Evolutionary conservation across 2,329 filamentous ascomycete genomes (phyloP).

Genomic region (Calonectria multiphialidica): DNA sequence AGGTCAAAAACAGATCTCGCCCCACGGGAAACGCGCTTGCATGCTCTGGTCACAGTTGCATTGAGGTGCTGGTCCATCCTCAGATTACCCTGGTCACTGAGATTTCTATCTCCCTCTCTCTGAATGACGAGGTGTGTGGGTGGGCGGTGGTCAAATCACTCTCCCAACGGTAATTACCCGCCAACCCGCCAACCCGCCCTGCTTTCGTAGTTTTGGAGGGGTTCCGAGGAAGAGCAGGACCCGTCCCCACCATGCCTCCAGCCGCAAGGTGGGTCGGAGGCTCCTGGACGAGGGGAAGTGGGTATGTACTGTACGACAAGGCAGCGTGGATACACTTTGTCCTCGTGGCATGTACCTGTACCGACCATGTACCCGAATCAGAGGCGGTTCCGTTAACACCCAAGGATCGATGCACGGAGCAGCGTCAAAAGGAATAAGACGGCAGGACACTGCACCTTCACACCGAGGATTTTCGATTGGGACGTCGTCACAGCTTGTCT

Average conservation of each 20-base stretch:
- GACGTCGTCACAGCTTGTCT: no score
- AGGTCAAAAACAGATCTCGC: not conserved
- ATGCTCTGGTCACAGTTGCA: not conserved
- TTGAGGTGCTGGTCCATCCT: not conserved
- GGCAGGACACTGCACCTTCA: not conserved
- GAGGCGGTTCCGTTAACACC: not conserved
- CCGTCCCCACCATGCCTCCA: conserved; percentile 29
- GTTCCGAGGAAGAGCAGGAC: conserved; percentile 8
- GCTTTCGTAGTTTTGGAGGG: not conserved
- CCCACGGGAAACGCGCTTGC: not conserved
- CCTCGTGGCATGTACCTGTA: not conserved
- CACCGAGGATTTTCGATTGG: not conserved
- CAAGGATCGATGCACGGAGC: no score
- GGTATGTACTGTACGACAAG: conserved; percentile 2
- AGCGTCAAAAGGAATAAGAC: not conserved
- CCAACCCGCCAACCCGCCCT: not conserved
- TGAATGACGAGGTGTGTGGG: not conserved
- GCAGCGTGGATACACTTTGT: not conserved
- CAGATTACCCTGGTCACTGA: not conserved
- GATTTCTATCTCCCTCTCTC: not conserved
- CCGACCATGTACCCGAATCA: not conserved
- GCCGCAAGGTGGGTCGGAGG: conserved; percentile 34
- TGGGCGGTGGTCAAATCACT: not conserved
- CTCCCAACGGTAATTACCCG: not conserved
- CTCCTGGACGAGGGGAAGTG: conserved; percentile 42